A percentile compares a stretch with the other conserved stretches of the same genome.
Conservation (phyloP, 768 basidiomycete species). For the Kwoniella bestiolae region DNA sequence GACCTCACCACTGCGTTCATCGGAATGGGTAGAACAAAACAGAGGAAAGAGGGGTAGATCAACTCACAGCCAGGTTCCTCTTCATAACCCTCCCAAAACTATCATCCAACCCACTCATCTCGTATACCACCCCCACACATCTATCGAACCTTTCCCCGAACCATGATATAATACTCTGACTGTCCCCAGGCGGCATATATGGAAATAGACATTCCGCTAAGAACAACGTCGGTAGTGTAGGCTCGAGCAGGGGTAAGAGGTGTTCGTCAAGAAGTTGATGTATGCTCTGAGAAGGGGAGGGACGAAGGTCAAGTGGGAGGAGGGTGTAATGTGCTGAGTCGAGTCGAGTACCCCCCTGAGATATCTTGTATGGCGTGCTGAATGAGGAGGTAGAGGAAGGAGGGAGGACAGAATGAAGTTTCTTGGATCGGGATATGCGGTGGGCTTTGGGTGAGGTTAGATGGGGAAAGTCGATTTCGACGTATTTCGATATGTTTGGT, state of each 20-base stretch:
- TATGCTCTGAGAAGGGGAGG: background rate
- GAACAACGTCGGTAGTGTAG: conserved; percentile 74
- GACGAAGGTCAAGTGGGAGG: background rate
- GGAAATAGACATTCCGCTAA: conserved; percentile 92
- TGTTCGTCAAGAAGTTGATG: background rate
- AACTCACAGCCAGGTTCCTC: conserved; percentile 74
- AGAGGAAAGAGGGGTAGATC: background rate
- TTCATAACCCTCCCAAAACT: conserved; percentile 92
- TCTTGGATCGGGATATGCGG: conserved; percentile 47
- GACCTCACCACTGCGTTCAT: too few species aligned
- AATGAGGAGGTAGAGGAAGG: conserved; percentile 61
- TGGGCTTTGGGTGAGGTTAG: conserved; percentile 73
- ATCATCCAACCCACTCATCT: conserved; percentile 88
- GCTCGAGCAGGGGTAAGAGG: conserved; percentile 61
- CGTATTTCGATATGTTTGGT: conserved; percentile 65
- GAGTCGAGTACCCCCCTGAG: conserved; percentile 58
- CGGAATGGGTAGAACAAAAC: too few species aligned
- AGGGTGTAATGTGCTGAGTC: conserved; percentile 56
- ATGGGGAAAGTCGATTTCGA: conserved; percentile 91
- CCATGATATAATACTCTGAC: conserved; percentile 70
- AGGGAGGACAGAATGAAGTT: conserved; percentile 55
- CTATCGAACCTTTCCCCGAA: conserved; percentile 65
- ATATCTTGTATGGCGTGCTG: conserved; percentile 38
- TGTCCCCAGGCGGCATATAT: conserved; percentile 73
- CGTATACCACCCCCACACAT: conserved; percentile 68